A percentile compares a stretch with the other conserved stretches of the same genome.
Conservation (phyloP, 2,329 filamentous ascomycete species). For the Nemania serpens region DNA sequence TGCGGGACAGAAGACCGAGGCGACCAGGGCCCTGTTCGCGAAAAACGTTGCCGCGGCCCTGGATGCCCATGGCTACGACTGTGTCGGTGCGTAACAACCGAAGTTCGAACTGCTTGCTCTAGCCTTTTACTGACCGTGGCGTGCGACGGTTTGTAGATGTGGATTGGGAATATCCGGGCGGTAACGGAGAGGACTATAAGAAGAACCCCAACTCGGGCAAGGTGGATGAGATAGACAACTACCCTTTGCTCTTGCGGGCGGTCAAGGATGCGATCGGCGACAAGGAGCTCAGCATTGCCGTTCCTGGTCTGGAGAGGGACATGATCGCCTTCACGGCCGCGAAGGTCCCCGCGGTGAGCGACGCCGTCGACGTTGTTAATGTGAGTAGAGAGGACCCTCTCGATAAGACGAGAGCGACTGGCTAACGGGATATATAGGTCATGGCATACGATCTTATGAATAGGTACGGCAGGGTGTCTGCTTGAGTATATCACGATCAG, state of each 20-base stretch:
- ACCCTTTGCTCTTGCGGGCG: slow-evolving; percentile 62
- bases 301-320: slow-evolving; percentile 66
- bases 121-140: slow-evolving; percentile 1
- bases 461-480: slow-evolving; percentile 22
- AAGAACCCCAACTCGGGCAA: slow-evolving; percentile 63
- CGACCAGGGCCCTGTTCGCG: slow-evolving; percentile 62
- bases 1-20: slow-evolving; percentile 56
- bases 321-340: slow-evolving; percentile 68
- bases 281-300: slow-evolving; percentile 69
- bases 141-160: slow-evolving; percentile 56
- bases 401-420: not conserved
- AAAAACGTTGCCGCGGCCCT: slow-evolving; percentile 68
- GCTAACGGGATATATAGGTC: slow-evolving; percentile 39
- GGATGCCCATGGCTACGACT: slow-evolving; percentile 65
- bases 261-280: slow-evolving; percentile 62
- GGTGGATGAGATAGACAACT: slow-evolving; percentile 65
- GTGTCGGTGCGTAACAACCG: slow-evolving; percentile 57
- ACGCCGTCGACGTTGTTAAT: slow-evolving; percentile 69
- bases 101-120: not conserved
- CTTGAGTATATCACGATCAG: not conserved
- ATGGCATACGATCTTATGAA: slow-evolving; percentile 46
- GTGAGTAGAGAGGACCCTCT: slow-evolving; percentile 29
- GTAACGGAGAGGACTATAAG: slow-evolving; percentile 74
- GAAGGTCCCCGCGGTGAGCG: slow-evolving; percentile 62
- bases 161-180: slow-evolving; percentile 68